phyloP scores from a whole-genome alignment of 768 basidiomycete species.

The Chalciporus chontae region DNA sequence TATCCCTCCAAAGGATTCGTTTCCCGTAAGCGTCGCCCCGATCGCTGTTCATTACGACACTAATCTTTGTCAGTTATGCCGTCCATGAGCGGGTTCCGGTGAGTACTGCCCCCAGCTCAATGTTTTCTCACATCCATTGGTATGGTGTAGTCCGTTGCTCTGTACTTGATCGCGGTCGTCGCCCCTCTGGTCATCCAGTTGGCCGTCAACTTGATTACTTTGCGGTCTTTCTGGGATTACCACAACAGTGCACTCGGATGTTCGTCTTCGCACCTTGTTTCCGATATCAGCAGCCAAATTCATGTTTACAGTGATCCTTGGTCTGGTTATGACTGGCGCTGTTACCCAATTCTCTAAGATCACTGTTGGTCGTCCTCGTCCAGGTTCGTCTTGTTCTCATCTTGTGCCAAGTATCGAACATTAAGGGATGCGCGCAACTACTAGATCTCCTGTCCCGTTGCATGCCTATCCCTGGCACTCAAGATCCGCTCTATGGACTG shows the following conservation, averaged over 20 bases:
- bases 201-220: slow-evolving; percentile 63
- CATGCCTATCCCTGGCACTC: slow-evolving; percentile 58
- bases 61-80: slow-evolving; percentile 48
- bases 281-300: background rate
- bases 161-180: slow-evolving; percentile 53
- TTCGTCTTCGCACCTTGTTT: slow-evolving; percentile 34
- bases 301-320: slow-evolving; percentile 55
- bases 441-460: slow-evolving; percentile 44
- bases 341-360: slow-evolving; percentile 85
- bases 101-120: slow-evolving; percentile 20
- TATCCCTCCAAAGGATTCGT: slow-evolving; percentile 13
- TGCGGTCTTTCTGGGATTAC: slow-evolving; percentile 87
- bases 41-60: background rate
- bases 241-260: slow-evolving; percentile 60
- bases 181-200: slow-evolving; percentile 71
- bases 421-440: background rate
- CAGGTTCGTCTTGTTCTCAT: slow-evolving; percentile 44
- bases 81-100: slow-evolving; percentile 78
- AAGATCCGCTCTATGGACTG: slow-evolving; percentile 69
- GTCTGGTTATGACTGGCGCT: slow-evolving; percentile 71
- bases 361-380: slow-evolving; percentile 86
- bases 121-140: background rate
- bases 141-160: slow-evolving; percentile 38
- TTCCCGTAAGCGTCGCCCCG: slow-evolving; percentile 20
- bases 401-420: background rate